A percentile compares a stretch with the other conserved stretches of the same genome.
phyloP scores from a whole-genome alignment of 139 green algal genomes.

The Nannochloris sp. region DNA sequence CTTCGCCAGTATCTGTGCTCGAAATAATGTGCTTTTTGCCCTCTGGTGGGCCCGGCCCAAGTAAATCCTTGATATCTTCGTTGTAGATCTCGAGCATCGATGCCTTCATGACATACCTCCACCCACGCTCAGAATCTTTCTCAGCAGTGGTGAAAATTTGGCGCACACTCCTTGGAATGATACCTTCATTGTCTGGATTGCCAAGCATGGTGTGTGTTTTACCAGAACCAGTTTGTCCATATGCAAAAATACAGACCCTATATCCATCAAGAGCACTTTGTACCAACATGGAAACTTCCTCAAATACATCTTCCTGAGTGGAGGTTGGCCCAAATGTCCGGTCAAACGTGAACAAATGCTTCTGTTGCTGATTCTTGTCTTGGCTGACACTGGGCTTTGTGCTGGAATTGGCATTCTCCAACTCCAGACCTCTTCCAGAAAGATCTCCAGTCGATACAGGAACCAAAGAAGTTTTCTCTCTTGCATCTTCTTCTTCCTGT shows the following conservation, averaged over 20 bases:
- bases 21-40: slow-evolving; percentile 30
- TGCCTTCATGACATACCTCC: slow-evolving; percentile 24
- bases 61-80: slow-evolving; percentile 76
- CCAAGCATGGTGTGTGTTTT: slow-evolving; percentile 97
- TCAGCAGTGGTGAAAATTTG: slow-evolving; percentile 36
- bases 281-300: slow-evolving; percentile 82
- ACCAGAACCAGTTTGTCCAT: slow-evolving; percentile 74
- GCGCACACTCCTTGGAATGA: slow-evolving; percentile 80
- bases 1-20: slow-evolving; percentile 8
- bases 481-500: slow-evolving; percentile 16
- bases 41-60: slow-evolving; percentile 35
- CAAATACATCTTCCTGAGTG: slow-evolving; percentile 70
- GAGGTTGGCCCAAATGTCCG: slow-evolving; percentile 54
- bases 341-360: slow-evolving; percentile 70
- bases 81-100: slow-evolving; percentile 73
- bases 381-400: neutral
- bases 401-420: neutral
- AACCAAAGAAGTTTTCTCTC: slow-evolving; percentile 13
- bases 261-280: slow-evolving; percentile 52
- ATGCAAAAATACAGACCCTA: slow-evolving; percentile 12
- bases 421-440: slow-evolving; percentile 28
- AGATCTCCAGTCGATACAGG: slow-evolving; percentile 38
- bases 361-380: slow-evolving; percentile 18
- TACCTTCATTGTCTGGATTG: slow-evolving; percentile 50
- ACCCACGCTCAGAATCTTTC: slow-evolving; percentile 20